Base-by-base conservation (phyloP, 495 filamentous ascomycete genomes). In the Penicillium coffeae region DNA sequence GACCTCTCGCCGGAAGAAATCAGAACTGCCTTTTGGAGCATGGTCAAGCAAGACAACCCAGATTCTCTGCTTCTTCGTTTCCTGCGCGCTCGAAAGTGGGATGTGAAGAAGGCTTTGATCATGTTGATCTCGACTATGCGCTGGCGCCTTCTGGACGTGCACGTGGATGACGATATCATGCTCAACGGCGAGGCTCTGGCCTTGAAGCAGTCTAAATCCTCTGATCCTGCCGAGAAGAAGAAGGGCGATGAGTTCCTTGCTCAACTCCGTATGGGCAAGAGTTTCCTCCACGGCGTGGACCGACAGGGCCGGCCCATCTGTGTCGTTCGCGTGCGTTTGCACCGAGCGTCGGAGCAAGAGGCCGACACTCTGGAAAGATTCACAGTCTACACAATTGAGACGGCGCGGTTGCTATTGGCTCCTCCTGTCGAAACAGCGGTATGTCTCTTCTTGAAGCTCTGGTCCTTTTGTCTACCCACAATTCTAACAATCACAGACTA, bases 1-100 rank as follows among this genome's bases (percentile, higher is more conserved):
- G 85, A 77, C 34, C 77, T 88, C 54, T 71, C 82, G 3, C 89
- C 92, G 2, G 88, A 91, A 54, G 77, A 86, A 41, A 79, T 98
- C 52, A 80, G 93, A 21, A 73, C 76, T 2, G 84, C 89, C 2
- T 89, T 96, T 68, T 98, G 93, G 93, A 79, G 74, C 48, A 96
- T 98, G 93, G 82, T 92, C 27, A 97, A 97, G 72, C 86, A 90
- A 55, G 94, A 98, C 63, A 79, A 96, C 64, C 93, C 93, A 1
- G 93, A 98, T 64, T 84, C 80, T 7, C 75, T 98, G 20, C 74
- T 96, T 10, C 73, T 98, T 44, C 83, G 93, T 21, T 98, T 96
- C 69, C 72, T 98, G 47, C 80, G 93, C 34, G 93, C 93, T 8
- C 79, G 93, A 30, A 98, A 97, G 68, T 98, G 93, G 93, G 88